phyloP scores from a whole-genome alignment of 2,329 filamentous ascomycete genomes.

The Colletotrichum noveboracense region DNA sequence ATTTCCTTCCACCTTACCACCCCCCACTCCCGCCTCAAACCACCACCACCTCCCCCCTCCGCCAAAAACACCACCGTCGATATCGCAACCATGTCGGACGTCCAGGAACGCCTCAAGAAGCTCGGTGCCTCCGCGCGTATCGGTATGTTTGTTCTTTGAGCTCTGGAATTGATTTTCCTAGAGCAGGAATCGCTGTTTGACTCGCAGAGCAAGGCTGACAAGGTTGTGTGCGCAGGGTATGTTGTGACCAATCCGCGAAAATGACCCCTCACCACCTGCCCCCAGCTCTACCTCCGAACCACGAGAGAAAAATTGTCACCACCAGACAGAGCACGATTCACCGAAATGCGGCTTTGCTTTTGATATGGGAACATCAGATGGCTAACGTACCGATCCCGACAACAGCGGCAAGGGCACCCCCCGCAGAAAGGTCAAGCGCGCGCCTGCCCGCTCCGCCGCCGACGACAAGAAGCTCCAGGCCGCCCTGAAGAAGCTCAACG shows the following conservation, averaged over 20 bases:
- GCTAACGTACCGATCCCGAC: constrained; percentile 30
- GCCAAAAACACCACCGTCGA: constrained; percentile 3
- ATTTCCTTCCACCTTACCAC: constrained; percentile 25
- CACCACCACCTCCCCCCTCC: constrained; percentile 2
- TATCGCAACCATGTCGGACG: constrained; percentile 53
- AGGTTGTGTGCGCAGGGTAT: constrained; percentile 37
- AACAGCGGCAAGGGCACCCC: constrained; percentile 93
- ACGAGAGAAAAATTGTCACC: neutral
- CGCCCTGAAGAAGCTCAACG: constrained; percentile 98
- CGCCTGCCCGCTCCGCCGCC: constrained; percentile 87
- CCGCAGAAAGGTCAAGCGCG: constrained; percentile 97
- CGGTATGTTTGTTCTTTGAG: constrained; percentile 56
- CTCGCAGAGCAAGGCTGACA: constrained; percentile 17
- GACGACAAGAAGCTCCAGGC: constrained; percentile 99
- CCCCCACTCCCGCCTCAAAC: constrained; percentile 28
- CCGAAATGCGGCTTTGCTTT: neutral
- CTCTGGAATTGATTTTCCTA: neutral
- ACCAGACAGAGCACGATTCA: neutral
- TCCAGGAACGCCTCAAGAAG: constrained; percentile 67
- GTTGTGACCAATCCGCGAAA: constrained; percentile 26
- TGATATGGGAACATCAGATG: constrained; percentile 19
- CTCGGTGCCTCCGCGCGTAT: constrained; percentile 62
- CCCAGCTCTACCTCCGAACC: neutral
- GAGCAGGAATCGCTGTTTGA: neutral
- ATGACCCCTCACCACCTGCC: constrained; percentile 12